Percentiles rank a stretch among this genome's conserved stretches.
These are phyloP conservation scores for Geranium brycei DNA, from an alignment of 345 rosid genomes.

Conservation along the genomic window DNA sequence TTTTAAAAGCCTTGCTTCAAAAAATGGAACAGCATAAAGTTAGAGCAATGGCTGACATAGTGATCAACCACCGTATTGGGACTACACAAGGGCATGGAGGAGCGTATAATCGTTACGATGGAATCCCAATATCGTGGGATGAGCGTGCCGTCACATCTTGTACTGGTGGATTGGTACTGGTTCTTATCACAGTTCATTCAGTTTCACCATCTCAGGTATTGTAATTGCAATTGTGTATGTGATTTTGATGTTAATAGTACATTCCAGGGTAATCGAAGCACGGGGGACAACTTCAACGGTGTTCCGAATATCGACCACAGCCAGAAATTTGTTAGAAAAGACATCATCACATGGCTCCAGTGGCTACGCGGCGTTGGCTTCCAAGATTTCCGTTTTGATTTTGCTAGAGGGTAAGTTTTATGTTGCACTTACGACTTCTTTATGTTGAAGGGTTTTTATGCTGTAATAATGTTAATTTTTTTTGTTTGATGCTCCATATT, in stretches of 20 bases:
- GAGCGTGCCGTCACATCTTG: conserved; percentile 84
- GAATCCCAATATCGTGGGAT: conserved; percentile 68
- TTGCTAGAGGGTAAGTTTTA: conserved; percentile 59
- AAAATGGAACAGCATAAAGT: conserved; percentile 65
- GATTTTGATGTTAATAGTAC: not conserved
- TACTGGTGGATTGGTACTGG: conserved; percentile 71
- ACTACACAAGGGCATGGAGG: conserved; percentile 76
- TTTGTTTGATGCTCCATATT: conserved; percentile 8
- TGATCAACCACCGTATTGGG: conserved; percentile 87
- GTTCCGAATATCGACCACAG: conserved; percentile 89
- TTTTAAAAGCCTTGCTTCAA: conserved; percentile 46
- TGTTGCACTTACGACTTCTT: not conserved
- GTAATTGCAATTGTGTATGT: conserved; percentile 1
- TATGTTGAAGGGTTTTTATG: conserved; percentile 2
- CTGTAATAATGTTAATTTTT: not conserved
- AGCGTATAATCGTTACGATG: conserved; percentile 76
- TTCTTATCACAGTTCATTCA: conserved; percentile 3
- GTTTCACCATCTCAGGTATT: not conserved
- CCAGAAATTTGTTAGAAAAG: conserved; percentile 79
- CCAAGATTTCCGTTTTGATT: conserved; percentile 91
- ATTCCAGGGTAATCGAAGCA: conserved; percentile 64
- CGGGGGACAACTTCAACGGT: conserved; percentile 84
- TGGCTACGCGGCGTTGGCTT: conserved; percentile 67
- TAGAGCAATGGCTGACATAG: conserved; percentile 90
- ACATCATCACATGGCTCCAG: conserved; percentile 60